Evolutionary conservation across 345 rosid genomes (phyloP).

Genomic region (Eucalyptus sp.): DNA sequence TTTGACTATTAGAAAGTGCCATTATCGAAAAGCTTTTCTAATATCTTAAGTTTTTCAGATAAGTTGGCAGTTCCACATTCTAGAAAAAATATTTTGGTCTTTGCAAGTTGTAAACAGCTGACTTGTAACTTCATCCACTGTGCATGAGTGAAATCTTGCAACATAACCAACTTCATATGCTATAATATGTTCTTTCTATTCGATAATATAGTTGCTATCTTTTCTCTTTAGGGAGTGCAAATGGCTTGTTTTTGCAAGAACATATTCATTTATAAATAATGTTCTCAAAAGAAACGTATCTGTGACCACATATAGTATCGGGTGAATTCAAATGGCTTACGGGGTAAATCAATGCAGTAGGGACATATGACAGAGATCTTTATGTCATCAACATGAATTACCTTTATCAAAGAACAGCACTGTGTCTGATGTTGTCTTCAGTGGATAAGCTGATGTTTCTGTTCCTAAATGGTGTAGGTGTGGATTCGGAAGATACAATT

Average conservation of each 20-base stretch:
- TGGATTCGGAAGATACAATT: constrained; percentile 78
- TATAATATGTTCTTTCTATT: background rate
- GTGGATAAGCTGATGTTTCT: background rate
- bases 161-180: background rate
- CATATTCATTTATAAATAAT: background rate
- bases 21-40: background rate
- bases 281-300: background rate
- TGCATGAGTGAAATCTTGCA: background rate
- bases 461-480: constrained; percentile 36
- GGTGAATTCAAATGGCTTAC: background rate
- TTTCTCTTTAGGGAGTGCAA: background rate
- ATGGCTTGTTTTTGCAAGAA: background rate
- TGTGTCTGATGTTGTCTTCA: background rate
- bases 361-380: background rate
- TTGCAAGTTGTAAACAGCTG: background rate
- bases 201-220: background rate
- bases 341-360: background rate
- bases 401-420: background rate
- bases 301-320: background rate
- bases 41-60: background rate
- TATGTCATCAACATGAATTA: background rate
- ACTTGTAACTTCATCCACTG: background rate
- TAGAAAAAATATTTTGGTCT: background rate
- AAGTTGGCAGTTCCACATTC: background rate
- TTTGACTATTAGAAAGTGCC: background rate